A percentile compares a stretch with the other conserved stretches of the same genome.
phyloP scores from a whole-genome alignment of 2,329 filamentous ascomycete genomes.

The Epicoccum sorghinum region DNA sequence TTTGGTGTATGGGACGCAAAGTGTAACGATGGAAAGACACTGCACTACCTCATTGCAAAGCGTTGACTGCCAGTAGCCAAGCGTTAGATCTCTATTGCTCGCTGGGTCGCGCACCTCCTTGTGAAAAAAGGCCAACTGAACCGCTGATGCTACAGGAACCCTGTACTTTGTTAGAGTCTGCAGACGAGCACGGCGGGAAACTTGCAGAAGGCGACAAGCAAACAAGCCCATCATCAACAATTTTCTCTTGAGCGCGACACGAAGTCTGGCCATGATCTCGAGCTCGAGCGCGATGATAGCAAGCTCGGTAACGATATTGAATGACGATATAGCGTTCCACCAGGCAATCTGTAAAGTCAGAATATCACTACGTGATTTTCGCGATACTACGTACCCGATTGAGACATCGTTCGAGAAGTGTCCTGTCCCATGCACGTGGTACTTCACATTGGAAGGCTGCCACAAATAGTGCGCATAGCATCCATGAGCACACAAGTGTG shows the following conservation, averaged over 20 bases:
- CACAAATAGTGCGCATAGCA: conserved; percentile 19
- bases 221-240: conserved; percentile 27
- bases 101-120: conserved; percentile 16
- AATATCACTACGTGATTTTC: neutral
- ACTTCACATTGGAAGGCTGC: conserved; percentile 23
- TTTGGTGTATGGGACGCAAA: conserved; percentile 37
- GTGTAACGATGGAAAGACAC: conserved; percentile 34
- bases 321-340: conserved; percentile 23
- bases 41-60: conserved; percentile 34
- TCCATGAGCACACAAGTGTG: conserved; percentile 19
- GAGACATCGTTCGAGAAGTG: conserved; percentile 14
- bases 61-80: conserved; percentile 37
- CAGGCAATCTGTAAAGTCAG: conserved; percentile 19
- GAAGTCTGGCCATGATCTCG: conserved; percentile 24
- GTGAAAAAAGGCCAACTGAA: conserved; percentile 27
- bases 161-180: conserved; percentile 9
- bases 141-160: conserved; percentile 19
- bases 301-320: conserved; percentile 30
- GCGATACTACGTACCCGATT: conserved; percentile 19
- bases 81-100: conserved; percentile 25
- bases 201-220: conserved; percentile 26
- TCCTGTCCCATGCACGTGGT: conserved; percentile 29
- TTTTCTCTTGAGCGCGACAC: conserved; percentile 21
- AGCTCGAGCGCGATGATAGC: conserved; percentile 30
- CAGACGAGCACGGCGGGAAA: neutral